Base-by-base conservation (phyloP, 805 yeast species). In the Saccharomycopsis fodiens region DNA sequence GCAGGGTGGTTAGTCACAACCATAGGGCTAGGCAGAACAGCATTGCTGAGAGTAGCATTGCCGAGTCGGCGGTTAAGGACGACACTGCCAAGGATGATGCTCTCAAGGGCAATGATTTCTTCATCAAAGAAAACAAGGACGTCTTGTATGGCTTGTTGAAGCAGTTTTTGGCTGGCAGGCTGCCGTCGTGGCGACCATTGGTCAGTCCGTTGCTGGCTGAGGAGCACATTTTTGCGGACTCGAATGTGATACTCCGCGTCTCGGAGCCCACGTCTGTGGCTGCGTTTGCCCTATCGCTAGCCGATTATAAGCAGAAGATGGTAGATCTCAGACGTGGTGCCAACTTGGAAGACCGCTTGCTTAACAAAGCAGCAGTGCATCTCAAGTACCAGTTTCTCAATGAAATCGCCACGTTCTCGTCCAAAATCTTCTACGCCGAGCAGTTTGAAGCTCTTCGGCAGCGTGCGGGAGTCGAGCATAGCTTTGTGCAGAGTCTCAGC, bases 161-260 rank as follows among this genome's bases (percentile, higher is more conserved):
- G 0, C 85, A 81, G 55, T 93, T 93, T 62, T 93, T 97, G 97
- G 97, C 97, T 1, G 97, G 93, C 63, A 68, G 98, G 57, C 85
- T 97, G 1, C 91, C 97, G 0, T 71, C 93, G 17, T 94, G 97
- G 97, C 87, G 85, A 53, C 95, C 96, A 0, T 67, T 93, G 30
- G 82, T 76, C 15, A 88, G 87, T 62, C 96, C 97, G 1, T 69
- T 89, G 1, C 52, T 64, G 2, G 73, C 87, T 0, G 73, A 82
- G 0, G 97, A 93, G 58, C 97, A 93, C 60, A 77, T 91, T 1
- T 93, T 93, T 67, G 87, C 85, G 16, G 97, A 94, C 58, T 85
- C 95, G 6, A 87, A 85, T 60, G 95, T 93, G 17, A 81, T 93
- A 47, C 91, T 93, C 6, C 69, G 98, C 42, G 99, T 93, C 56